These are phyloP conservation scores for Rhinocladiella similis DNA, from an alignment of 2,329 filamentous ascomycete genomes.

Conservation along the genomic window DNA sequence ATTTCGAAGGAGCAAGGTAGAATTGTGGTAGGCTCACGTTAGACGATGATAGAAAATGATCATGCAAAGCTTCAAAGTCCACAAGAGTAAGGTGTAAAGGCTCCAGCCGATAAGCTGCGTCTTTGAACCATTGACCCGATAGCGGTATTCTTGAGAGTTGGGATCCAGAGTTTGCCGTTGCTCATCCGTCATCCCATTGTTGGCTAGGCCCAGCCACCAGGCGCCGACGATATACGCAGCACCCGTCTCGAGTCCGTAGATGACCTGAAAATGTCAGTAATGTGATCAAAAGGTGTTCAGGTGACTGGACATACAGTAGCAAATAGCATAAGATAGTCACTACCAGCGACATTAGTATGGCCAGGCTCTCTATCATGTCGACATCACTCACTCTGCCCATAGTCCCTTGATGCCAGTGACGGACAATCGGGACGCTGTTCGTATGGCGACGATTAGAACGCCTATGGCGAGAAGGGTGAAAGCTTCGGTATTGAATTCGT, in stretches of 20 bases:
- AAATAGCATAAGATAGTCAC: slow-evolving; percentile 59
- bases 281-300: not conserved
- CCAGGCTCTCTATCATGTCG: too few relatives aligned
- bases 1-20: too few relatives aligned
- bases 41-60: slow-evolving; percentile 58
- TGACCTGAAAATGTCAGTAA: slow-evolving; percentile 37
- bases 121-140: slow-evolving; percentile 55
- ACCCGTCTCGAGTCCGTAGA: slow-evolving; percentile 53
- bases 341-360: slow-evolving; percentile 1
- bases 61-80: slow-evolving; percentile 57
- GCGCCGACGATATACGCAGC: slow-evolving; percentile 53
- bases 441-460: slow-evolving; percentile 51
- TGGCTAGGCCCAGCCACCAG: slow-evolving; percentile 53
- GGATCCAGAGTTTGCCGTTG: slow-evolving; percentile 49
- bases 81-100: slow-evolving; percentile 54
- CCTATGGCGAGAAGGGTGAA: slow-evolving; percentile 55
- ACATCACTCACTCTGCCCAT: slow-evolving; percentile 41
- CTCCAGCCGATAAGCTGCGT: slow-evolving; percentile 57
- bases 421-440: slow-evolving; percentile 52
- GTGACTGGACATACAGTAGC: slow-evolving; percentile 47
- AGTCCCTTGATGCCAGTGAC: slow-evolving; percentile 33
- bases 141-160: slow-evolving; percentile 46
- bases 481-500: slow-evolving; percentile 37
- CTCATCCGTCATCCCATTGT: slow-evolving; percentile 57
- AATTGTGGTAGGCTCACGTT: slow-evolving; percentile 37